Percentiles rank a stretch among this genome's conserved stretches.
phyloP scores from a whole-genome alignment of 2,329 filamentous ascomycete genomes.

The Incumbomyces delicatus region DNA sequence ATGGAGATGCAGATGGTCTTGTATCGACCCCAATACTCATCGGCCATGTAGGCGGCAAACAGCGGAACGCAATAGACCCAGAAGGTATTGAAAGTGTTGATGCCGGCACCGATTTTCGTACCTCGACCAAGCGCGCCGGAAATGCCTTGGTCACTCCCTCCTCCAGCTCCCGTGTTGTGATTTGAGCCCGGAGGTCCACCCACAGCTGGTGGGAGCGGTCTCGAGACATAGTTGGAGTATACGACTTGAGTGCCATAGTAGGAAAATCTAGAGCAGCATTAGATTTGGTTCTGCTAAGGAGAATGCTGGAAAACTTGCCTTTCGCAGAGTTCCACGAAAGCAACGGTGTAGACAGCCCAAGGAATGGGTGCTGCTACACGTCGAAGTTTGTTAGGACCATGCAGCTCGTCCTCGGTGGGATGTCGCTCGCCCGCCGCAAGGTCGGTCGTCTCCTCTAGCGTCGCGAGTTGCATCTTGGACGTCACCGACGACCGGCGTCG shows the following conservation, averaged over 20 bases:
- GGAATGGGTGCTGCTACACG: slow-evolving; percentile 51
- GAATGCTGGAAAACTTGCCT: slow-evolving; percentile 27
- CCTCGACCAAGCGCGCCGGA: slow-evolving; percentile 51
- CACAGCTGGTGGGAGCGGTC: slow-evolving; percentile 42
- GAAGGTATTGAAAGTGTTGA: slow-evolving; percentile 49
- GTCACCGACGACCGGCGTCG: background rate
- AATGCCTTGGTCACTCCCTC: slow-evolving; percentile 41
- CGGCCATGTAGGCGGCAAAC: slow-evolving; percentile 51
- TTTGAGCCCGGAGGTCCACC: slow-evolving; percentile 47
- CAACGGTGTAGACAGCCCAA: slow-evolving; percentile 58
- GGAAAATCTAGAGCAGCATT: background rate
- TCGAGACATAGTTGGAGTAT: slow-evolving; percentile 47
- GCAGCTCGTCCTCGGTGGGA: slow-evolving; percentile 1
- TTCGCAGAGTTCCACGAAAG: slow-evolving; percentile 65
- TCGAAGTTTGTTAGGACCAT: slow-evolving; percentile 23
- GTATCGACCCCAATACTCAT: slow-evolving; percentile 50
- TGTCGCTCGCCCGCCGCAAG: slow-evolving; percentile 1
- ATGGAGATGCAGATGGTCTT: slow-evolving; percentile 60
- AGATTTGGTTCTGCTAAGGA: too few species aligned
- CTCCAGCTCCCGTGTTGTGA: slow-evolving; percentile 34
- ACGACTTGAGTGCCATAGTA: slow-evolving; percentile 24
- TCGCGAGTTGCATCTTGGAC: background rate
- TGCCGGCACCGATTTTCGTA: slow-evolving; percentile 43
- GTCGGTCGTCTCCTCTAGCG: background rate
- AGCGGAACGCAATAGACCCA: slow-evolving; percentile 53